Conservation (phyloP, 345 rosid genomes). For the Aegle marmelos region DNA sequence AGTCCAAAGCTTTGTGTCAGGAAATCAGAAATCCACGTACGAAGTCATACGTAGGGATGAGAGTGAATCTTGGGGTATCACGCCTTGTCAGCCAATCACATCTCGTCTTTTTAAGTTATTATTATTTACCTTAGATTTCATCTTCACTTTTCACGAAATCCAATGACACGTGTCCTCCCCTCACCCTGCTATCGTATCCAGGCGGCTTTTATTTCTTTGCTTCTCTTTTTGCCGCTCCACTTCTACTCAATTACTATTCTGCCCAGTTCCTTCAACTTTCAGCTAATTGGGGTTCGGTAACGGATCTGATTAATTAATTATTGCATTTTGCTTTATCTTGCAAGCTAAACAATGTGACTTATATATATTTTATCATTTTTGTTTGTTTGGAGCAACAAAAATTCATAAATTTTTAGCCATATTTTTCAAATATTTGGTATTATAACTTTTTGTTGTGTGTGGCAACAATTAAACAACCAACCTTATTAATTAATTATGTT, state of each 20-base stretch:
- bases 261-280: not conserved
- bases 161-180: constrained; percentile 7
- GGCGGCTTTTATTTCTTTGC: constrained; percentile 14
- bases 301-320: constrained; percentile 22
- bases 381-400: not conserved
- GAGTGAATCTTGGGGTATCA: constrained; percentile 10
- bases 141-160: constrained; percentile 26
- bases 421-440: not conserved
- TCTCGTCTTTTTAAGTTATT: not conserved
- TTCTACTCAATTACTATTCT: not conserved
- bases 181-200: constrained; percentile 5
- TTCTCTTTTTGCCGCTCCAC: not conserved
- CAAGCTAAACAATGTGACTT: constrained; percentile 29
- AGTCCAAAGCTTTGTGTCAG: constrained; percentile 8
- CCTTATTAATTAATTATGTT: not conserved
- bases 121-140: constrained; percentile 15
- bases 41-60: constrained; percentile 5
- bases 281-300: constrained; percentile 4
- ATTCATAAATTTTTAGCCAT: not conserved
- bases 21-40: not conserved
- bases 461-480: constrained; percentile 2
- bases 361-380: not conserved
- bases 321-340: constrained; percentile 31
- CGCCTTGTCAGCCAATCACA: constrained; percentile 17
- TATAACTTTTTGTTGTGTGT: not conserved